phyloP scores from a whole-genome alignment of 306 rosid species.

The Dalbergia cochinchinensis region DNA sequence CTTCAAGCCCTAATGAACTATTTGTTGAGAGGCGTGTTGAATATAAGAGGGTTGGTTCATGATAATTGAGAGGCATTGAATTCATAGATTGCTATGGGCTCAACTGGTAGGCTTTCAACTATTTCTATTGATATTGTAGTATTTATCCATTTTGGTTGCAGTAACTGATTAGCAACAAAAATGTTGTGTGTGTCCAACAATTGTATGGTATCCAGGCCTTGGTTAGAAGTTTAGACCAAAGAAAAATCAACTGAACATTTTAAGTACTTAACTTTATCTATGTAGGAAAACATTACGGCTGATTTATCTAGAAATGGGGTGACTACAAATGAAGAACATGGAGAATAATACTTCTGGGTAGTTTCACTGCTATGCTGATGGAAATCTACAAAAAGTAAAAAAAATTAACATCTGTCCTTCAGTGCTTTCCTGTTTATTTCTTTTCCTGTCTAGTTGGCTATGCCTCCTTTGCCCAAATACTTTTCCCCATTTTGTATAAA shows the following conservation, averaged over 20 bases:
- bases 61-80: neutral
- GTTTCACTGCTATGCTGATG: slow-evolving; percentile 12
- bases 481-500: neutral
- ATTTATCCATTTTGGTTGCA: slow-evolving; percentile 7
- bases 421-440: slow-evolving; percentile 6
- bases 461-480: neutral
- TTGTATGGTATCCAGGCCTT: slow-evolving; percentile 9
- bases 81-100: slow-evolving; percentile 26
- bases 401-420: slow-evolving; percentile 16
- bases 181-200: slow-evolving; percentile 4
- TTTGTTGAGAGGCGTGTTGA: too few relatives aligned
- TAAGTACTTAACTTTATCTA: slow-evolving; percentile 12
- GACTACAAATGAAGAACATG: neutral
- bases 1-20: too few relatives aligned
- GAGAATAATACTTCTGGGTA: neutral
- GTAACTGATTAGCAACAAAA: slow-evolving; percentile 27
- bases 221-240: neutral
- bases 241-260: slow-evolving; percentile 23
- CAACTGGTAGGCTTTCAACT: slow-evolving; percentile 27
- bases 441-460: slow-evolving; percentile 5
- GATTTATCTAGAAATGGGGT: slow-evolving; percentile 19
- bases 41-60: too few relatives aligned
- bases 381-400: neutral
- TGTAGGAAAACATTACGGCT: slow-evolving; percentile 24
- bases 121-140: neutral